Base-by-base conservation (phyloP, 208 protist genomes). In the Leishmania mexicana region DNA sequence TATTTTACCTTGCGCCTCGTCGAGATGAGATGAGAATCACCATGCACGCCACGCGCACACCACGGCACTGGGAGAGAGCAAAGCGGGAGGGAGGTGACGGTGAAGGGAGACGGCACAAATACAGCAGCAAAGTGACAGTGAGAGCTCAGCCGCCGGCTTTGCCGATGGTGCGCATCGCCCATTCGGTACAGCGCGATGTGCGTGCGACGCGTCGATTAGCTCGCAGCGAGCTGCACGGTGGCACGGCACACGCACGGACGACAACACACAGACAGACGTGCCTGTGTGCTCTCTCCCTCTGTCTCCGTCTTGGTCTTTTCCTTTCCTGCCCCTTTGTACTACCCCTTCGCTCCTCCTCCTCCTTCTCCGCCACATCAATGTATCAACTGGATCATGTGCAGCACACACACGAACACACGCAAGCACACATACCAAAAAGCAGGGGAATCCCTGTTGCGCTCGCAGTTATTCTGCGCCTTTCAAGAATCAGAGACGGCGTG, bases 371-470 rank as follows among this genome's bases (percentile, higher is more conserved):
- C 60, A 35, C 28, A 67, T 28, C 28, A 35, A 2, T 35, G 60
- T 4, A 67, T 45, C 28, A 40, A 38, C 74, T 21, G 7, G 6
- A 58, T 67, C 6, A 17, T 35, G 54, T 19, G 28, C 53, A 82
- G n/a, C n/a, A 76, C 24, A 35, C 11, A n/a, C 65, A 81, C 57
- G 51, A 1, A 70, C 28, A 79, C 21, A 79, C 24, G 38, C n/a
- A 77, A 10, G 75, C 35, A 64, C 64, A 83, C 60, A 74, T 51
- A 79, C 45, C 10, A 49, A 70, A 0, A 75, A 35, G 57, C 40
- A 74, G 19, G 64, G 38, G 64, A 53, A 58, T 73, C 11, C 45
- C 24, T 73, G 3, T 45, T 21, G 3, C 24, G 2, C 28, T 60
- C 72, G 24, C 35, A 42, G 7, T 1, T 24, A 11, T 35, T 19